Base-by-base conservation (phyloP, 257 asterid genomes). In the Salvia splendens region DNA sequence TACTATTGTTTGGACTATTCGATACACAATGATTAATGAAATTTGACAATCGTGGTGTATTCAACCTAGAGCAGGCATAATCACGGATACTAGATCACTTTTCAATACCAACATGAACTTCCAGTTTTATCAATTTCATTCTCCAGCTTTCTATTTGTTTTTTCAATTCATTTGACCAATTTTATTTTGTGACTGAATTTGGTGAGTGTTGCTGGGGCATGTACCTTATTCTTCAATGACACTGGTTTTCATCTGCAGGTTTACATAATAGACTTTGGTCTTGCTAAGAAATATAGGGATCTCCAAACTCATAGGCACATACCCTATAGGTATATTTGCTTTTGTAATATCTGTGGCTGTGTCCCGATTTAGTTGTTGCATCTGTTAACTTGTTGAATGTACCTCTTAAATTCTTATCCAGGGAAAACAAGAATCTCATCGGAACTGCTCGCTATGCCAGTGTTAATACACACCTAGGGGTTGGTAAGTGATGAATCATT, bases 361-460 rank as follows among this genome's bases (percentile, higher is more conserved):
- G 65, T 53, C 38, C n/a, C 41, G 4, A 16, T 36, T 72, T 65
- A 28, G 6, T 68, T 69, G 35, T 33, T 50, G 9, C 32, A 46
- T 17, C 64, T 42, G 12, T 49, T 52, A 40, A 50, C 50, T 71
- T 53, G 48, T 73, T 62, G 51, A 51, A 55, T 64, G 58, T 48
- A 35, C 65, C 35, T 75, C 67, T 58, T 45, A 38, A 57, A 65
- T 40, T 53, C 68, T 63, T 35, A 8, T 79, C 50, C 85, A 92
- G 98, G 93, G 98, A 92, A 80, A 92, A 92, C 82, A 92, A 92
- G 95, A 92, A 84, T 83, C 95, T 92, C 57, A 92, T 94, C 0
- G 98, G 96, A 54, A 92, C 96, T 20, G 98, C 98, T 76, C 92
- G 98, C 51, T 92, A 92, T 89, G 98, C 95, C 55, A 92, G 98